These are phyloP conservation scores for Trametes sanguinea DNA, from an alignment of 768 basidiomycete species.

Conservation along the genomic window DNA sequence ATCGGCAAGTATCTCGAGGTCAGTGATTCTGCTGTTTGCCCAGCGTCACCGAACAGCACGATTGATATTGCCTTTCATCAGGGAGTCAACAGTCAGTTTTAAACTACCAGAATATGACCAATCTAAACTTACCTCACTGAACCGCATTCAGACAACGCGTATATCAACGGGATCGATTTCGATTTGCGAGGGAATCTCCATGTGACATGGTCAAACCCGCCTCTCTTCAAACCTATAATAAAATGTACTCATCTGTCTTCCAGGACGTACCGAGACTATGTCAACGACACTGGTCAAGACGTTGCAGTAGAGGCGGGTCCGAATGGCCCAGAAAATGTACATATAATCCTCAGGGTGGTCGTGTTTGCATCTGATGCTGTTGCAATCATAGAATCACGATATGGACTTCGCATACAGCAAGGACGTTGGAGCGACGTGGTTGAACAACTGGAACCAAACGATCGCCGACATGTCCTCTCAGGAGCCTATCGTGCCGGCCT, in stretches of 20 bases:
- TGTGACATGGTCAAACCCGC: constrained; percentile 33
- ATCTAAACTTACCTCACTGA: not conserved
- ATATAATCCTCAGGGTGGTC: not conserved
- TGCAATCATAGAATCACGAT: constrained; percentile 37
- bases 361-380: not conserved
- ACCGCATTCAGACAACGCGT: constrained; percentile 35
- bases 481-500: constrained; percentile 36
- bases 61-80: constrained; percentile 3
- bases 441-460: constrained; percentile 39
- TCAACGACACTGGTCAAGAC: constrained; percentile 41
- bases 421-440: constrained; percentile 37
- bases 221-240: not conserved
- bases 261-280: constrained; percentile 43
- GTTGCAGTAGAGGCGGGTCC: constrained; percentile 43
- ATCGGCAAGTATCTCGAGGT: constrained; percentile 40
- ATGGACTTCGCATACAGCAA: constrained; percentile 36
- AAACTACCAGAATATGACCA: not conserved
- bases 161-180: constrained; percentile 42
- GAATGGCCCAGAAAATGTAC: constrained; percentile 42
- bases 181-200: constrained; percentile 33
- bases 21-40: not conserved
- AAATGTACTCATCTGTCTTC: not conserved
- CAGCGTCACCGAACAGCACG: not conserved
- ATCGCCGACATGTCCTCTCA: constrained; percentile 31
- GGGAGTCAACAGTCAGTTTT: constrained; percentile 38